Percentiles rank a stretch among this genome's conserved stretches.
Conservation (phyloP, 495 filamentous ascomycete genomes). For the Penicillium tannophilum region DNA sequence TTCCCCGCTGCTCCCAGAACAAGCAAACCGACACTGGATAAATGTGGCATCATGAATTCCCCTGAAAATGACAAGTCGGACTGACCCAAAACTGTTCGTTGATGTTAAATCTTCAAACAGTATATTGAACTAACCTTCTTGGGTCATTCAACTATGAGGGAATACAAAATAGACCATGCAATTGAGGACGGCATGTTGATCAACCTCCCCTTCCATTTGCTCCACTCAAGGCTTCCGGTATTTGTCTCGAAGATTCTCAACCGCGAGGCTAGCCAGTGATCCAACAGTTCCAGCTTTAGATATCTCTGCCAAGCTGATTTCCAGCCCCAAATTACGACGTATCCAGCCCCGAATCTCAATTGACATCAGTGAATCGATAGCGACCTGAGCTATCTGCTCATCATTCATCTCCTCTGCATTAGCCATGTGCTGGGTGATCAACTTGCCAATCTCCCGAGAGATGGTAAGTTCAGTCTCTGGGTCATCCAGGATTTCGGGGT, state of each 20-base stretch:
- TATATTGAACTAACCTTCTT: too few species aligned
- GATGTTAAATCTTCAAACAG: too few species aligned
- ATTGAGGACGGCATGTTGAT: too few species aligned
- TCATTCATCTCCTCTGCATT: constrained; percentile 21
- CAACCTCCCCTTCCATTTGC: too few species aligned
- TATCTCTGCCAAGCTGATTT: constrained; percentile 33
- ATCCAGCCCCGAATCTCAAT: constrained; percentile 45
- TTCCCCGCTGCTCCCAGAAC: too few species aligned
- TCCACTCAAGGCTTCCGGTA: too few species aligned
- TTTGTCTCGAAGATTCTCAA: constrained; percentile 5
- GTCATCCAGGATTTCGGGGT: constrained; percentile 10
- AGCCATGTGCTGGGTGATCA: constrained; percentile 37
- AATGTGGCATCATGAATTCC: too few species aligned
- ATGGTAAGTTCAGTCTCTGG: constrained; percentile 10
- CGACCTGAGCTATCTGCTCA: constrained; percentile 36
- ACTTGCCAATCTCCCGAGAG: constrained; percentile 22
- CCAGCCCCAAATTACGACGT: constrained; percentile 23
- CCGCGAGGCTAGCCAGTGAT: background rate
- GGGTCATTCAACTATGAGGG: too few species aligned
- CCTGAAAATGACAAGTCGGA: too few species aligned
- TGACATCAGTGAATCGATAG: constrained; percentile 41
- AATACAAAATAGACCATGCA: too few species aligned
- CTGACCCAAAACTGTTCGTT: too few species aligned
- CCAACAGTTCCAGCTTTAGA: constrained; percentile 16
- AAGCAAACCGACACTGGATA: too few species aligned